These are phyloP conservation scores for Chalciporus sphaerocephalus DNA, from an alignment of 768 basidiomycete genomes.

Conservation along the genomic window DNA sequence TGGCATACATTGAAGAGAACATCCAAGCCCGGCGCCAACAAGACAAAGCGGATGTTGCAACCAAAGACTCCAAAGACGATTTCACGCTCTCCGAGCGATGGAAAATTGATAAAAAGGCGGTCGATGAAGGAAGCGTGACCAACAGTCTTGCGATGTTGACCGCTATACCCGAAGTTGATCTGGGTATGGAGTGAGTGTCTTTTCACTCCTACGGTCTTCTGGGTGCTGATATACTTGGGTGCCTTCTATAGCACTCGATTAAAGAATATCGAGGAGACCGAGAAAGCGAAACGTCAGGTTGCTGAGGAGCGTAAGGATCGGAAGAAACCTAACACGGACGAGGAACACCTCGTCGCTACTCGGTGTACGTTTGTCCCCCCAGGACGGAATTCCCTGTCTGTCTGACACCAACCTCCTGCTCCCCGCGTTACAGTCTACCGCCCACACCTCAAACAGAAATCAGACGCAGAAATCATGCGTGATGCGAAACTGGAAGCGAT, in stretches of 20 bases:
- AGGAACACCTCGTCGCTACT: constrained; percentile 80
- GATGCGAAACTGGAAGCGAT: constrained; percentile 87
- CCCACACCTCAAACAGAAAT: constrained; percentile 76
- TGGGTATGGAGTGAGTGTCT: constrained; percentile 90
- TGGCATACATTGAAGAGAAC: constrained; percentile 97
- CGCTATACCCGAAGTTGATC: constrained; percentile 95
- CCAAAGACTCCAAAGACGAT: constrained; percentile 60
- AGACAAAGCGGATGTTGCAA: constrained; percentile 44
- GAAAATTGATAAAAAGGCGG: constrained; percentile 50
- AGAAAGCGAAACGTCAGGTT: constrained; percentile 88
- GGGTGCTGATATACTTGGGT: too few relatives aligned
- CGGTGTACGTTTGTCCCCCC: constrained; percentile 59
- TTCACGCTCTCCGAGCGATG: constrained; percentile 68
- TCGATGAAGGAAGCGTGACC: constrained; percentile 90
- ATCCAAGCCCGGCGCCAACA: constrained; percentile 65
- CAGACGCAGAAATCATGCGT: constrained; percentile 82
- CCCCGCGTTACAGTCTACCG: constrained; percentile 62
- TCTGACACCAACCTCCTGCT: neutral
- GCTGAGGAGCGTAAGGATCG: constrained; percentile 66
- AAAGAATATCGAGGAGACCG: constrained; percentile 95
- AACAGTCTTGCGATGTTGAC: constrained; percentile 95
- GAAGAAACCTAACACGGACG: constrained; percentile 55
- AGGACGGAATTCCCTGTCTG: neutral
- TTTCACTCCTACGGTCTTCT: neutral
- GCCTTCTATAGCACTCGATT: constrained; percentile 83